phyloP scores from a whole-genome alignment of 805 yeast species.

The Candida odintsovae region DNA sequence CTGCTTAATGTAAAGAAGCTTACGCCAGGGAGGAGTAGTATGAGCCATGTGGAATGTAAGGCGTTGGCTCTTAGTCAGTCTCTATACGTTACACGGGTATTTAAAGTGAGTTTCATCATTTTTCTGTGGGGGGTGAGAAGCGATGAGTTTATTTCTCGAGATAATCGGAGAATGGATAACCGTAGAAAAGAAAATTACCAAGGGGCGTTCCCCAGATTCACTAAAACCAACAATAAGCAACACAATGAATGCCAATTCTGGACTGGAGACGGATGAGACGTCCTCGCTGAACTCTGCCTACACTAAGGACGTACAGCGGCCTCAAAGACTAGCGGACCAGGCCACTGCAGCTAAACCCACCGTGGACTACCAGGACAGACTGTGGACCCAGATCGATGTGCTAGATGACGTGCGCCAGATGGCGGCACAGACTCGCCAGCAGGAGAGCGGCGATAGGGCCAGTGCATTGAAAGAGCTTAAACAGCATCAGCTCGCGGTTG shows the following conservation, averaged over 20 bases:
- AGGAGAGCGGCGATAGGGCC: neutral
- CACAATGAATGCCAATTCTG: neutral
- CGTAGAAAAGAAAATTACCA: too few relatives aligned
- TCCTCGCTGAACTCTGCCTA: neutral
- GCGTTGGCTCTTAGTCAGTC: too few relatives aligned
- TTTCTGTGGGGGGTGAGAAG: too few relatives aligned
- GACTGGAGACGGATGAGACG: neutral
- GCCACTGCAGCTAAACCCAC: slow-evolving; percentile 51
- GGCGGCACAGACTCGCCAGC: slow-evolving; percentile 5
- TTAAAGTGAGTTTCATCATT: too few relatives aligned
- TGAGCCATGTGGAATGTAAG: neutral
- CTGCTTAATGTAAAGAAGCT: slow-evolving; percentile 78
- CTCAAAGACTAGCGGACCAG: slow-evolving; percentile 32
- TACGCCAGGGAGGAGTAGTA: slow-evolving; percentile 56
- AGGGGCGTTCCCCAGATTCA: neutral
- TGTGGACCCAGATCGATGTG: slow-evolving; percentile 86
- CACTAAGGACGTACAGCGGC: slow-evolving; percentile 2
- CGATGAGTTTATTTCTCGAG: too few relatives aligned
- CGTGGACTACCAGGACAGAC: slow-evolving; percentile 63
- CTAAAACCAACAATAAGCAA: neutral
- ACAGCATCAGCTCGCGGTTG: slow-evolving; percentile 1
- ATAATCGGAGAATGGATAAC: too few relatives aligned
- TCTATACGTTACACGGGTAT: too few relatives aligned
- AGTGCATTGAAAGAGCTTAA: slow-evolving; percentile 10
- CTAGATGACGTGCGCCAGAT: slow-evolving; percentile 66